Base-by-base conservation (phyloP, 2,329 filamentous ascomycete genomes). In the Botrytis cinerea region DNA sequence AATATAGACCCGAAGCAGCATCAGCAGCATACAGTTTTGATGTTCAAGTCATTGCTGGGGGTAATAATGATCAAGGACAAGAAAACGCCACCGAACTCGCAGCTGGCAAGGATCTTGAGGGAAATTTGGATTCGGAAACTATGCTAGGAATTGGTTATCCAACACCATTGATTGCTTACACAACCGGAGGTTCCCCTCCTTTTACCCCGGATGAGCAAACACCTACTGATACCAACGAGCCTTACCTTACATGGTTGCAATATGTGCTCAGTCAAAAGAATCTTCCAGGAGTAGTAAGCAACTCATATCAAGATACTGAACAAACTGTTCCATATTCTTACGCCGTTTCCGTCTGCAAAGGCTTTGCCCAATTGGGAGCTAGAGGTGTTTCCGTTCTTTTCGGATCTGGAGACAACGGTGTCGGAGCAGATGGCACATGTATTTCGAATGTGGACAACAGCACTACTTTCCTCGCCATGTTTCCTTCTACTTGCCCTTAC, bases 401-500 rank as follows among this genome's bases (percentile, higher is more conserved):
- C 54, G 84, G 84, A 0, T 86, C 85, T 6, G 88, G 88, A 1
- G 87, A 89, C 73, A 84, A 83, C 45, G 87, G 86, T 25, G 82
- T 85, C 2, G 82, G 81, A 4, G 84, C 81, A 6, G 81, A 81
- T 32, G 70, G 73, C 10, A 73, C 74, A 25, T 76, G 76, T 68
- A 76, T 84, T 70, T 84, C 85, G 74, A 89, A 90, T 77, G 88
- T 91, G 73, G 90, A 89, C 40, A 83, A 87, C 72, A 85, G 82
- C 6, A 84, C 85, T 16, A 83, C 85, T 28, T 89, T 90, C 78
- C 83, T 89, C 54, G 85, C 90, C 1, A 86, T 85, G 2, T 93
- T 92, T 81, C 91, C 91, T 0, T 87, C 86, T 0, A 86, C 86
- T 0, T 93, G 91, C 77, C 91, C 90, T 0, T 93, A 87, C 80